Percentiles rank a stretch among this genome's conserved stretches.
Evolutionary conservation across 306 rosid species (phyloP).

Genomic region (Urtica urens): DNA sequence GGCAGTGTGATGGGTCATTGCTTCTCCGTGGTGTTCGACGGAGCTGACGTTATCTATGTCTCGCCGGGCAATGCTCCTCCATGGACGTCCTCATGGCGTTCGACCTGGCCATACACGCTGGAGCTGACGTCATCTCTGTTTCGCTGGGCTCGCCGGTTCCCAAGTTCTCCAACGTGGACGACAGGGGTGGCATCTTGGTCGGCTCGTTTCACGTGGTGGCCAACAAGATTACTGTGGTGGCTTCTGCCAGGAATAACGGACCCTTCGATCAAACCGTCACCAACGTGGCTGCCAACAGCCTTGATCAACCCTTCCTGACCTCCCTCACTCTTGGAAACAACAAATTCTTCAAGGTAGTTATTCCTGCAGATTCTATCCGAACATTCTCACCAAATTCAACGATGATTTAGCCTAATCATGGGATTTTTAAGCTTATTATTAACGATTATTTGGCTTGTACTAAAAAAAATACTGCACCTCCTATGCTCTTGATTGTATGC

Average conservation of each 20-base stretch:
- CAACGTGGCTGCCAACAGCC: conserved; percentile 35
- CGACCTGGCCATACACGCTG: conserved; percentile 41
- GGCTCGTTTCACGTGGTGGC: conserved; percentile 43
- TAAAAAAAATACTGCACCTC: no score
- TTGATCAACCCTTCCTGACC: conserved; percentile 33
- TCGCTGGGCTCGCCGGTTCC: conserved; percentile 33
- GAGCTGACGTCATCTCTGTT: conserved; percentile 39
- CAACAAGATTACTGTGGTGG: conserved; percentile 30
- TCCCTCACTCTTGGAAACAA: conserved; percentile 37
- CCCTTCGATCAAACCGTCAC: conserved; percentile 26
- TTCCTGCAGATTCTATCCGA: no score
- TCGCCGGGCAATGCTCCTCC: conserved; percentile 29
- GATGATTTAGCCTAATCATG: no score
- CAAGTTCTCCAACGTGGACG: conserved; percentile 28
- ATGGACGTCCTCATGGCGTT: conserved; percentile 43
- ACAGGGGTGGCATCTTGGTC: conserved; percentile 19
- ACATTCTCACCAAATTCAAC: no score
- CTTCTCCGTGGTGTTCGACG: no score
- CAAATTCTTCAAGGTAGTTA: conserved; percentile 23
- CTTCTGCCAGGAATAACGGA: conserved; percentile 27
- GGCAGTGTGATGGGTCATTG: no score
- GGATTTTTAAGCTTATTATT: no score
- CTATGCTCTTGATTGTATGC: no score
- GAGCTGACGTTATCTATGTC: no score
- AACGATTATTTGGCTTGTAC: no score